Percentiles rank a stretch among this genome's conserved stretches.
Evolutionary conservation across 2,329 filamentous ascomycete species (phyloP).

Genomic region (Drechslerella stenobrocha): DNA sequence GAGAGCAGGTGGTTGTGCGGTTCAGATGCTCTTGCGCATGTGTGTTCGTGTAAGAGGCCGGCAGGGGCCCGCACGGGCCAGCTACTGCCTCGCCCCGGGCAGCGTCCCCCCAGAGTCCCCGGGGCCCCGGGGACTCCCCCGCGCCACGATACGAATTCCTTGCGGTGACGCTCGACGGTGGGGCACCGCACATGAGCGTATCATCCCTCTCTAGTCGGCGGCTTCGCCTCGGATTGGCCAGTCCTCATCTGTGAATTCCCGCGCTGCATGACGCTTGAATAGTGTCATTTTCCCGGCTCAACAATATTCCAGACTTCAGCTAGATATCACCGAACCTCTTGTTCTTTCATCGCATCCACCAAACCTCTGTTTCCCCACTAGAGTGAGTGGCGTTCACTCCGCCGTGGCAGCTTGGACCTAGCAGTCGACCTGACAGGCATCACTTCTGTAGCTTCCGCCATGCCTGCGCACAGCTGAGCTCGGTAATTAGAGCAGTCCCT

Average conservation of each 20-base stretch:
- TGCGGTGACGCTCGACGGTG: not conserved
- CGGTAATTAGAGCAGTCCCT: slow-evolving; percentile 14
- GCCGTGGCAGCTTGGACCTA: too few species aligned
- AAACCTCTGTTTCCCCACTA: not conserved
- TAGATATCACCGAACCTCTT: slow-evolving; percentile 4
- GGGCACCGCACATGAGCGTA: not conserved
- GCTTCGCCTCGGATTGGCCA: not conserved
- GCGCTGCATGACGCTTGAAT: slow-evolving; percentile 42
- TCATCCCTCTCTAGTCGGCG: not conserved
- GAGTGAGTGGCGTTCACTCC: not conserved
- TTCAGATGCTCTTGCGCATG: not conserved
- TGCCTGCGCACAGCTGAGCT: slow-evolving; percentile 36
- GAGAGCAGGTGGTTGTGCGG: not conserved
- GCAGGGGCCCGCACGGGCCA: not conserved
- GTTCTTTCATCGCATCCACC: not conserved
- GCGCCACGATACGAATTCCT: not conserved
- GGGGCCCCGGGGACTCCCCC: not conserved
- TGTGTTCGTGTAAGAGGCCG: slow-evolving; percentile 3
- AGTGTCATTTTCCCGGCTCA: slow-evolving; percentile 32
- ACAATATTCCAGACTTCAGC: not conserved
- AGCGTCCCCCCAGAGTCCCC: not conserved
- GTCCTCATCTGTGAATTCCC: not conserved
- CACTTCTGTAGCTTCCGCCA: slow-evolving; percentile 25
- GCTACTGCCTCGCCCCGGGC: not conserved
- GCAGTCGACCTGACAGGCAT: not conserved